A percentile compares a stretch with the other conserved stretches of the same genome.
Evolutionary conservation across 352 stramenopile genomes (phyloP).

Genomic region (Pythium oligandrum): DNA sequence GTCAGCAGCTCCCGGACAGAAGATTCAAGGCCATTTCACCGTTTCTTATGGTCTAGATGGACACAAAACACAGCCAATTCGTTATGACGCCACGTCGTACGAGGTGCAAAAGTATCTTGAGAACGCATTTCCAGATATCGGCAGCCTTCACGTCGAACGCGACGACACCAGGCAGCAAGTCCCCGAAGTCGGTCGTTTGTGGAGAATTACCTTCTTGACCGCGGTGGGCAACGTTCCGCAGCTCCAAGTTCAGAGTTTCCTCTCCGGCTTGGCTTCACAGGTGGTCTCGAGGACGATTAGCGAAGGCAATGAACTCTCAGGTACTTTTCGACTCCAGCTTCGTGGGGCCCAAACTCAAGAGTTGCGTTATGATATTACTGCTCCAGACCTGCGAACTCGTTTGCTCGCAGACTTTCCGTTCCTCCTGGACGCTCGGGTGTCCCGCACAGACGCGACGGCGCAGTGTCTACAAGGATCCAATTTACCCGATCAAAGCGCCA

Average conservation of each 20-base stretch:
- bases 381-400: conserved; percentile 44
- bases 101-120: conserved; percentile 54
- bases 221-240: conserved; percentile 79
- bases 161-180: conserved; percentile 51
- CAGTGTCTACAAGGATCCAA: conserved; percentile 61
- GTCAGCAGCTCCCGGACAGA: conserved; percentile 73
- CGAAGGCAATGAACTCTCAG: conserved; percentile 85
- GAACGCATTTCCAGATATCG: conserved; percentile 45
- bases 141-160: conserved; percentile 40
- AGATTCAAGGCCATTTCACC: conserved; percentile 77
- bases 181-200: conserved; percentile 66
- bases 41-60: conserved; percentile 25
- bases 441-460: conserved; percentile 55
- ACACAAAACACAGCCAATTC: conserved; percentile 39
- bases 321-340: conserved; percentile 83
- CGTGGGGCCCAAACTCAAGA: conserved; percentile 40
- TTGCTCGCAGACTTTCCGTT: conserved; percentile 44
- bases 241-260: conserved; percentile 59
- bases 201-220: conserved; percentile 89
- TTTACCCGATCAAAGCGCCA: conserved; percentile 39
- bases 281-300: conserved; percentile 66
- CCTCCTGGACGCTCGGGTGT: conserved; percentile 61
- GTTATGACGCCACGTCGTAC: conserved; percentile 68
- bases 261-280: conserved; percentile 71
- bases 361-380: conserved; percentile 67